Conservation (phyloP, 2,329 filamentous ascomycete species). For the Cercospora sojina region DNA sequence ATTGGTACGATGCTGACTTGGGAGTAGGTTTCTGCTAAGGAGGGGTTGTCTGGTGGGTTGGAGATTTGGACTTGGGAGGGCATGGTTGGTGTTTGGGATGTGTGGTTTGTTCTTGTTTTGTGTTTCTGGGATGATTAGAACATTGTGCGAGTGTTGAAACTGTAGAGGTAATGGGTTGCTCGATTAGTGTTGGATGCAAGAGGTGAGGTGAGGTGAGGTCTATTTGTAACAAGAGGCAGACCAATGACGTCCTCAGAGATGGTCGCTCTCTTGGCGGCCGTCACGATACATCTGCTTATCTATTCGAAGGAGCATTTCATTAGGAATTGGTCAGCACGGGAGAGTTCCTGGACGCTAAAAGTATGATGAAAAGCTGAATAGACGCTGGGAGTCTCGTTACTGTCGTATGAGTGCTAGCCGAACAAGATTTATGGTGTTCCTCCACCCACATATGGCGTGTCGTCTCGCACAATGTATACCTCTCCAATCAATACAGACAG, state of each 20-base stretch:
- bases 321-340: background rate
- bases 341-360: background rate
- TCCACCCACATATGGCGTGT: constrained; percentile 37
- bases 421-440: background rate
- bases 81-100: background rate
- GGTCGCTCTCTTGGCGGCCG: constrained; percentile 2
- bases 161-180: background rate
- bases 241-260: background rate
- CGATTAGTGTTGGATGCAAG: background rate
- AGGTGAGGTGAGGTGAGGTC: background rate
- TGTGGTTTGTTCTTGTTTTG: background rate
- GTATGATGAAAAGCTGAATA: background rate
- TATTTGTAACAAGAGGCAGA: background rate
- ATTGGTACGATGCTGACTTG: constrained; percentile 23
- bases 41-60: constrained; percentile 20
- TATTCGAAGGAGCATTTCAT: background rate
- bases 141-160: background rate
- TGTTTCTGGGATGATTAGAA: background rate
- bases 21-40: constrained; percentile 19
- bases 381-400: background rate
- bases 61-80: constrained; percentile 14
- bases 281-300: background rate
- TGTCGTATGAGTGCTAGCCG: background rate
- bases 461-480: constrained; percentile 58
- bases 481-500: constrained; percentile 62